A percentile compares a stretch with the other conserved stretches of the same genome.
Evolutionary conservation across 495 filamentous ascomycete genomes (phyloP).

Genomic region (Aspergillus bridgeri): DNA sequence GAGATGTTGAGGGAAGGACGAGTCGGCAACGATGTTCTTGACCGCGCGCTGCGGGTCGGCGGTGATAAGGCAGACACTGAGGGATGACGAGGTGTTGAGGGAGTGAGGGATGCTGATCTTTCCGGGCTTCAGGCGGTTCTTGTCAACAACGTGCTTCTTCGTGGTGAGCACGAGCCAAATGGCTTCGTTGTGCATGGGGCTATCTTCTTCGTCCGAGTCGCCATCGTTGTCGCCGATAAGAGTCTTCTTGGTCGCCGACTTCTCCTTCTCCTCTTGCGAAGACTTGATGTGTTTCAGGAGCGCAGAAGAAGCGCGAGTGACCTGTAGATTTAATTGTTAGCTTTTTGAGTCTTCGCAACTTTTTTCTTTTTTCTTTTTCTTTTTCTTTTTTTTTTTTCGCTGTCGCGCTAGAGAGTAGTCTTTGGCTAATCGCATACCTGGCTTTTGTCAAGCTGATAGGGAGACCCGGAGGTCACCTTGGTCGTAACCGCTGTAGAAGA

Average conservation of each 20-base stretch:
- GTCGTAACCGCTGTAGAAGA: slow-evolving; percentile 49
- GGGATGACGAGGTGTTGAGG: slow-evolving; percentile 56
- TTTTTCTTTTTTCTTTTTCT: background rate
- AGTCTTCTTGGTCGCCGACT: slow-evolving; percentile 61
- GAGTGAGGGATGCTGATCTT: slow-evolving; percentile 66
- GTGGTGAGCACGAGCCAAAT: slow-evolving; percentile 86
- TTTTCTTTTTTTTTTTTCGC: background rate
- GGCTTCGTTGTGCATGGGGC: slow-evolving; percentile 53
- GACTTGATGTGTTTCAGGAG: slow-evolving; percentile 77
- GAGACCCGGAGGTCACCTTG: slow-evolving; percentile 50
- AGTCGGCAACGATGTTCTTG: slow-evolving; percentile 78
- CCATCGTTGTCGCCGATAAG: slow-evolving; percentile 62
- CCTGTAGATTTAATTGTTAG: slow-evolving; percentile 43
- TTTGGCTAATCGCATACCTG: slow-evolving; percentile 49
- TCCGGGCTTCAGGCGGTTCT: slow-evolving; percentile 73
- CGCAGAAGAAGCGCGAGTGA: slow-evolving; percentile 74
- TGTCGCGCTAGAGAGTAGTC: background rate
- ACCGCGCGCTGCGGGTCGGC: slow-evolving; percentile 83
- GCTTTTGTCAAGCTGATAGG: slow-evolving; percentile 62
- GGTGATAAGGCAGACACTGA: slow-evolving; percentile 78
- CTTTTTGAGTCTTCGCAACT: background rate
- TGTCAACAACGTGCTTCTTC: slow-evolving; percentile 80
- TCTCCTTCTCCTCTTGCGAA: slow-evolving; percentile 54
- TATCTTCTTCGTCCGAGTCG: slow-evolving; percentile 40
- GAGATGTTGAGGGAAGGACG: slow-evolving; percentile 70